Percentiles rank a stretch among this genome's conserved stretches.
phyloP scores from a whole-genome alignment of 345 rosid genomes.

The Eucalyptus polyanthemos region DNA sequence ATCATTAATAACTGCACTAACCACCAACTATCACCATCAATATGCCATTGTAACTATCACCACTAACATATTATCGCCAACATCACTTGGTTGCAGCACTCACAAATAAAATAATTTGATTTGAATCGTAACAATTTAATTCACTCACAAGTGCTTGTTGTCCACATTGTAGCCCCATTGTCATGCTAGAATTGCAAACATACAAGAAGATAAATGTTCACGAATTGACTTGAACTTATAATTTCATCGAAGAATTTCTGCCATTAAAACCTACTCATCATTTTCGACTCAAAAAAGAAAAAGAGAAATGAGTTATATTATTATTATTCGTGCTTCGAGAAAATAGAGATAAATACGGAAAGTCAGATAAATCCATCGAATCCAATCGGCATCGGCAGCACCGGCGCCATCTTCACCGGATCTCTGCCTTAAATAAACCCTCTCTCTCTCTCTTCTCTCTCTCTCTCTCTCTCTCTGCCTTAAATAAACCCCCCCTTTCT shows the following conservation, averaged over 20 bases:
- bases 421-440: not conserved
- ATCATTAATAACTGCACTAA: not conserved
- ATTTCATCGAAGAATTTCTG: not conserved
- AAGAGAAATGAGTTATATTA: too few species aligned
- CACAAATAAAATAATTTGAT: not conserved
- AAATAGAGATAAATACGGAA: not conserved
- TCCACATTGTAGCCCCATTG: rapidly evolving
- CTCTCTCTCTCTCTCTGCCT: constrained; percentile 2
- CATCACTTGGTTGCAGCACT: not conserved
- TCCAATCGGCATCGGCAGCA: not conserved
- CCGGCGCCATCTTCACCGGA: constrained; percentile 35
- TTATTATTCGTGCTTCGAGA: not conserved
- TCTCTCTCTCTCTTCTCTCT: too few species aligned
- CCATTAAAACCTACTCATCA: too few species aligned
- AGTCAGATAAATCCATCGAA: not conserved
- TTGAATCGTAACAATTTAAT: not conserved
- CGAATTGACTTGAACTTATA: not conserved
- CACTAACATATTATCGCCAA: not conserved
- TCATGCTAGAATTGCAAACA: not conserved
- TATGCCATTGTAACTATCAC: rapidly evolving
- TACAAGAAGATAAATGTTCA: not conserved
- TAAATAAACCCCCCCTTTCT: not conserved
- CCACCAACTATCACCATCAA: not conserved
- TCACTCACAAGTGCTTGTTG: not conserved
- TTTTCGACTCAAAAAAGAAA: too few species aligned